Evolutionary conservation across 352 stramenopile genomes (phyloP).

Genomic region (Globisporangium uncinulatum): DNA sequence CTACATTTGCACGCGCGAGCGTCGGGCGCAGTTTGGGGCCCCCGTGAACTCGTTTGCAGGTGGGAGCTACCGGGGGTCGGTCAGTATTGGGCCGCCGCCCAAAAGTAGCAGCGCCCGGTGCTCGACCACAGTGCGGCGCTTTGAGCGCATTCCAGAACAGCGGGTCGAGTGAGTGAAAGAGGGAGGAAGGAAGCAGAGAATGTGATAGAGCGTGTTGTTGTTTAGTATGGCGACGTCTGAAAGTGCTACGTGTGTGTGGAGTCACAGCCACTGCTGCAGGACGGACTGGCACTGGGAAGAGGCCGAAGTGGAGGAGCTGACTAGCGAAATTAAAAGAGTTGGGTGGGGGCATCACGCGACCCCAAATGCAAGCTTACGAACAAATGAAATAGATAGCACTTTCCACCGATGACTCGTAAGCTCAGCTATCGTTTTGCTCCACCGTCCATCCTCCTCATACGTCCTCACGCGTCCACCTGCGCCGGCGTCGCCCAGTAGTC

Average conservation of each 20-base stretch:
- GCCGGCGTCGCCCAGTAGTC: slow-evolving; percentile 90
- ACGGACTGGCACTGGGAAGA: no score
- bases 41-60: slow-evolving; percentile 61
- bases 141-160: slow-evolving; percentile 61
- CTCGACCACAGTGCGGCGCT: slow-evolving; percentile 32
- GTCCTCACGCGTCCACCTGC: slow-evolving; percentile 21
- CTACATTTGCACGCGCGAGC: slow-evolving; percentile 76
- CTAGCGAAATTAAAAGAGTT: no score
- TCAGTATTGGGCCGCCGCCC: slow-evolving; percentile 59
- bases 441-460: background rate
- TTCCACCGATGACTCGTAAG: no score
- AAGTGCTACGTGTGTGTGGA: no score
- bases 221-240: no score
- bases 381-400: no score
- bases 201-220: background rate
- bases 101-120: slow-evolving; percentile 43
- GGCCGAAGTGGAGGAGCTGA: no score
- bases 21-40: slow-evolving; percentile 28
- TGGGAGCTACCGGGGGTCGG: slow-evolving; percentile 70
- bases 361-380: no score
- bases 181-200: background rate
- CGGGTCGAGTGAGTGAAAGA: slow-evolving; percentile 41
- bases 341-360: no score
- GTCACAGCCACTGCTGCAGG: no score
- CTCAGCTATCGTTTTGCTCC: no score